A percentile compares a stretch with the other conserved stretches of the same genome.
phyloP scores from a whole-genome alignment of 148 eudicot genomes.

The Spergularia bocconei region DNA sequence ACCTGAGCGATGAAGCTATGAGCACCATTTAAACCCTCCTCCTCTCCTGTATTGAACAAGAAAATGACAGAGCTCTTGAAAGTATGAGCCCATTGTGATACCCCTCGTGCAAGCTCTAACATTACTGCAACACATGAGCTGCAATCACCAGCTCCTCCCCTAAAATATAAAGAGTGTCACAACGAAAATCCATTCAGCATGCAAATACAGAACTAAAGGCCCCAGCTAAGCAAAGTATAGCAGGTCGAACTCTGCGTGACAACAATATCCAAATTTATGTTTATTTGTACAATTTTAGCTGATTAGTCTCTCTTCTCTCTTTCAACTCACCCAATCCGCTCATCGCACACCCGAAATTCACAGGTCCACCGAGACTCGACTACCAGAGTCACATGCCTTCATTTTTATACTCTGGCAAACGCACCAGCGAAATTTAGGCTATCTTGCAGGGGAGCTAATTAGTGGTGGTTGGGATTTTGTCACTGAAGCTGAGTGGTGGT shows the following conservation, averaged over 20 bases:
- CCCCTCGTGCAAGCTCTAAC: constrained; percentile 94
- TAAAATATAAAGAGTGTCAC: constrained; percentile 23
- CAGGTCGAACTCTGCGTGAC: not conserved
- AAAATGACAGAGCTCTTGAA: constrained; percentile 80
- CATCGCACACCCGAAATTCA: no score
- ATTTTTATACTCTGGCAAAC: no score
- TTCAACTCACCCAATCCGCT: no score
- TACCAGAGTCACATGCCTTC: no score
- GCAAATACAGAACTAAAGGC: constrained; percentile 15
- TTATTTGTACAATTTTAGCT: not conserved
- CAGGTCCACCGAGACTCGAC: no score
- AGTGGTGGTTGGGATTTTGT: no score
- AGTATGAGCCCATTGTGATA: constrained; percentile 96
- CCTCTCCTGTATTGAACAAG: constrained; percentile 94
- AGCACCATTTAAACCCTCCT: constrained; percentile 96
- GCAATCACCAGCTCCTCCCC: constrained; percentile 99
- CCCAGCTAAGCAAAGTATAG: not conserved
- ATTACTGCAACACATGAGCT: constrained; percentile 95
- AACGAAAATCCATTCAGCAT: not conserved
- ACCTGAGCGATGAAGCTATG: constrained; percentile 98
- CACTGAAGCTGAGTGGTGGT: no score
- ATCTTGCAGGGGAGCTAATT: no score
- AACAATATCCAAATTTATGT: not conserved
- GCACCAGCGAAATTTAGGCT: no score
- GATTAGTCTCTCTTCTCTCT: not conserved